Evolutionary conservation across 2,329 filamentous ascomycete genomes (phyloP).

Genomic region (Coniochaeta ligniaria): DNA sequence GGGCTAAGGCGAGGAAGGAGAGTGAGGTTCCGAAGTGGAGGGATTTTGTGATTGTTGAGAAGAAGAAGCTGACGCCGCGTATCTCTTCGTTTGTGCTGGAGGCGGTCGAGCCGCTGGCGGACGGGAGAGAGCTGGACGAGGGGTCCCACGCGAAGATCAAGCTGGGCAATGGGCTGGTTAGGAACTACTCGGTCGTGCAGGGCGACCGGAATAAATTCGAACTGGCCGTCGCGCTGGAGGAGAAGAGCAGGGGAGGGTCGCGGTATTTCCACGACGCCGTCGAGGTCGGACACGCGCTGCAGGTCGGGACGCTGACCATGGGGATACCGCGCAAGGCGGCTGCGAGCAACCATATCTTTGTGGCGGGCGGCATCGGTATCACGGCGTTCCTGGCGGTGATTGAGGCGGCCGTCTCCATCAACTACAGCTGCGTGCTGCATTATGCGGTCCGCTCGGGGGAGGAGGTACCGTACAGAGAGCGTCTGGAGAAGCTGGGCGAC

Average conservation of each 20-base stretch:
- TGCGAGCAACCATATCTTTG: conserved; percentile 53
- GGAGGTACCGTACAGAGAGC: conserved; percentile 48
- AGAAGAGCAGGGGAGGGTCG: conserved; percentile 52
- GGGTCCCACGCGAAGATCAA: conserved; percentile 51
- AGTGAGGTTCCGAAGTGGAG: conserved; percentile 28
- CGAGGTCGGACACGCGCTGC: conserved; percentile 39
- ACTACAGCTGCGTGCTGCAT: conserved; percentile 47
- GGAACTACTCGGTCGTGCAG: conserved; percentile 54
- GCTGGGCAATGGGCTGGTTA: conserved; percentile 46
- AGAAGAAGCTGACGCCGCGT: conserved; percentile 40
- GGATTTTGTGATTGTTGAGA: conserved; percentile 40
- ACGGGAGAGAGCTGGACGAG: conserved; percentile 19
- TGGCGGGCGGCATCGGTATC: conserved; percentile 59
- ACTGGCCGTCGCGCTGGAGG: conserved; percentile 51
- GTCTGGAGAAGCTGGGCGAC: conserved; percentile 32
- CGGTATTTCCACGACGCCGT: conserved; percentile 45
- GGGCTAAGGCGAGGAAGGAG: conserved; percentile 15
- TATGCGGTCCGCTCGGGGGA: conserved; percentile 46
- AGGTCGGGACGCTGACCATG: conserved; percentile 41
- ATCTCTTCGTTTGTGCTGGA: conserved; percentile 47
- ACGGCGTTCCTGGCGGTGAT: conserved; percentile 54
- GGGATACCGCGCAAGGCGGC: conserved; percentile 36
- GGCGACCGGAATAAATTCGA: conserved; percentile 43
- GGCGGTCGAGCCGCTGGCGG: conserved; percentile 23
- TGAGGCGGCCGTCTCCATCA: conserved; percentile 30